These are phyloP conservation scores for Paramyrothecium roridum DNA, from an alignment of 2,329 filamentous ascomycete genomes.

Conservation along the genomic window DNA sequence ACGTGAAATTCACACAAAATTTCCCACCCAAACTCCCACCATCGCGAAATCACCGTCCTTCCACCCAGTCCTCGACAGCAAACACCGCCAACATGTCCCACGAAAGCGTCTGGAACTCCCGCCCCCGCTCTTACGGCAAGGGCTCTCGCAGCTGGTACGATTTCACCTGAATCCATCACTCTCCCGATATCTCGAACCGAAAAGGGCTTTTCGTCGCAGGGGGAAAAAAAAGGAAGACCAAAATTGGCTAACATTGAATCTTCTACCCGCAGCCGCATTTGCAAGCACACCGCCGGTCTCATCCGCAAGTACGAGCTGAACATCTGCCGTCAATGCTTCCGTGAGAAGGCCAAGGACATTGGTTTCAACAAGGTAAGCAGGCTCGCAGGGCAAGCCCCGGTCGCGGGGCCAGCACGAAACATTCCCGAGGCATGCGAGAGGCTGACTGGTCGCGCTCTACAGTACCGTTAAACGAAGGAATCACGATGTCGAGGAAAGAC, in stretches of 20 bases:
- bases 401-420: not conserved
- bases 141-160: slow-evolving; percentile 88
- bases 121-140: slow-evolving; percentile 96
- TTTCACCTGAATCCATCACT: slow-evolving; percentile 2
- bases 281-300: slow-evolving; percentile 95
- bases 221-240: slow-evolving; percentile 3
- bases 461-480: slow-evolving; percentile 36
- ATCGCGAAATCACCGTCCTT: slow-evolving; percentile 29
- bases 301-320: slow-evolving; percentile 99
- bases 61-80: slow-evolving; percentile 22
- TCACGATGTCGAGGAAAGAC: slow-evolving; percentile 12
- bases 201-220: not conserved
- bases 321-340: slow-evolving; percentile 78
- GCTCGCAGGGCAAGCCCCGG: too few relatives aligned
- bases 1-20: slow-evolving; percentile 36
- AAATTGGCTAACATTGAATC: slow-evolving; percentile 18
- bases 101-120: slow-evolving; percentile 99
- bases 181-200: not conserved
- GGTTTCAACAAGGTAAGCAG: slow-evolving; percentile 66
- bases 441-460: slow-evolving; percentile 12
- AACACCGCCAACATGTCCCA: slow-evolving; percentile 56
- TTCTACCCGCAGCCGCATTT: slow-evolving; percentile 51
- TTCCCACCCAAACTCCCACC: slow-evolving; percentile 28
- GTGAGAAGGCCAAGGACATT: slow-evolving; percentile 70
- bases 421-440: not conserved